These are phyloP conservation scores for Fusarium buxicola DNA, from an alignment of 2,329 filamentous ascomycete species.

Conservation along the genomic window DNA sequence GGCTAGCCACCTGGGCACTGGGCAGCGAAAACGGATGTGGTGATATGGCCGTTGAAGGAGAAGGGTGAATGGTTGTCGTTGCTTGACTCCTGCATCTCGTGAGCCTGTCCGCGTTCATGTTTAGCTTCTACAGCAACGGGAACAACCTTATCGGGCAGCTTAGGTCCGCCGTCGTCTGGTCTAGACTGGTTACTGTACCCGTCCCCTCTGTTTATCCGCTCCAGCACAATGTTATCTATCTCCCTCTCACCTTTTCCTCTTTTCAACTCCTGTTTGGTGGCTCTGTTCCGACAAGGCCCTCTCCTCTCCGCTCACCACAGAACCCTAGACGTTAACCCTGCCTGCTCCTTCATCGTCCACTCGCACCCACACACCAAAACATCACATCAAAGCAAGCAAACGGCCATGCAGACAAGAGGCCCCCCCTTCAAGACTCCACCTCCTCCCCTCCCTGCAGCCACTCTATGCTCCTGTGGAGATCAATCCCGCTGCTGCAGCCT, in stretches of 20 bases:
- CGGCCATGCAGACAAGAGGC: conserved; percentile 32
- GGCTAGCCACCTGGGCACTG: conserved; percentile 3
- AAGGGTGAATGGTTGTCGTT: neutral
- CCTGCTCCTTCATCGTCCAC: neutral
- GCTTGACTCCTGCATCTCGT: conserved; percentile 1
- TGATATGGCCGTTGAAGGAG: conserved; percentile 7
- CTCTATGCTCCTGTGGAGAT: conserved; percentile 41
- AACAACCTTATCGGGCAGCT: conserved; percentile 31
- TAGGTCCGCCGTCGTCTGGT: conserved; percentile 13
- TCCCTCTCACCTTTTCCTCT: neutral
- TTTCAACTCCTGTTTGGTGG: neutral
- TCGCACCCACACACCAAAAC: conserved; percentile 4
- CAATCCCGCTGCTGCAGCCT: conserved; percentile 21
- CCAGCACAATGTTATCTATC: neutral
- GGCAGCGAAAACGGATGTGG: neutral
- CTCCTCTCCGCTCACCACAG: neutral
- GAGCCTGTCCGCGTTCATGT: conserved; percentile 1
- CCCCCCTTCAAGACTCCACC: conserved; percentile 20
- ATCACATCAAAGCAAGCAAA: conserved; percentile 18
- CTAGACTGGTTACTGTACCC: too few species aligned
- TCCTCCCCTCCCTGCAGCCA: conserved; percentile 42
- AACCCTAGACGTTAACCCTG: conserved; percentile 6
- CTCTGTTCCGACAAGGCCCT: neutral
- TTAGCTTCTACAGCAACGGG: conserved; percentile 22
- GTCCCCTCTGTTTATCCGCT: neutral